A percentile compares a stretch with the other conserved stretches of the same genome.
Conservation (phyloP, 148 eudicot genomes). For the Dysphania ambrosioides region DNA sequence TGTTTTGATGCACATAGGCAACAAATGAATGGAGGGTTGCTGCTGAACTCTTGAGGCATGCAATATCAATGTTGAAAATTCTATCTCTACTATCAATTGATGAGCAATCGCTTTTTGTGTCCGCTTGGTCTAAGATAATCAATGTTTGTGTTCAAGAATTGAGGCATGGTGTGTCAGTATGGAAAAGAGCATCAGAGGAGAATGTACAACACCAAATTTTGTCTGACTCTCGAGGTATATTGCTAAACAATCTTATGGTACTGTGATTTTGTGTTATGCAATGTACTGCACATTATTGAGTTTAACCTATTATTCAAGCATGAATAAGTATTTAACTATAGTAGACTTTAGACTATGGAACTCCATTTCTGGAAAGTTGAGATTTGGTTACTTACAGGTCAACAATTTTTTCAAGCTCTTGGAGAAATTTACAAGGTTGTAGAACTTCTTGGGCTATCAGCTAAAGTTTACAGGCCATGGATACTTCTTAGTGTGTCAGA, state of each 20-base stretch:
- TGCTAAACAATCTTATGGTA: not conserved
- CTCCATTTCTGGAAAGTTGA: not conserved
- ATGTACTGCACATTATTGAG: not conserved
- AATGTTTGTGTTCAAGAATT: slow-evolving; percentile 65
- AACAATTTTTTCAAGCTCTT: slow-evolving; percentile 45
- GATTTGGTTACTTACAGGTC: slow-evolving; percentile 47
- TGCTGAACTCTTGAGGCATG: slow-evolving; percentile 54
- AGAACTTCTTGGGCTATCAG: slow-evolving; percentile 54
- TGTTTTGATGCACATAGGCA: slow-evolving; percentile 42
- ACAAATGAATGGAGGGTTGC: slow-evolving; percentile 51
- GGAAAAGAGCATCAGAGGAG: slow-evolving; percentile 55
- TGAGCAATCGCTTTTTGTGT: slow-evolving; percentile 49
- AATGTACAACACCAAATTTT: slow-evolving; percentile 42
- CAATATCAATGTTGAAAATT: slow-evolving; percentile 40
- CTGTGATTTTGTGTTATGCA: not conserved
- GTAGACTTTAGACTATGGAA: not conserved
- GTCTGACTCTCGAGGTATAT: slow-evolving; percentile 55
- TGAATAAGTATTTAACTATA: not conserved
- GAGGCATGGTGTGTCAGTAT: slow-evolving; percentile 56
- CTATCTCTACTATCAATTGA: slow-evolving; percentile 46
- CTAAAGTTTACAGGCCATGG: slow-evolving; percentile 68
- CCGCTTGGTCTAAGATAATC: slow-evolving; percentile 58
- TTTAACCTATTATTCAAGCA: not conserved
- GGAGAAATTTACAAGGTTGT: slow-evolving; percentile 77
- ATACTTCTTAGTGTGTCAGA: slow-evolving; percentile 31